Base-by-base conservation (phyloP, 202 grass and related monocot species). In the Carex sylvatica region DNA sequence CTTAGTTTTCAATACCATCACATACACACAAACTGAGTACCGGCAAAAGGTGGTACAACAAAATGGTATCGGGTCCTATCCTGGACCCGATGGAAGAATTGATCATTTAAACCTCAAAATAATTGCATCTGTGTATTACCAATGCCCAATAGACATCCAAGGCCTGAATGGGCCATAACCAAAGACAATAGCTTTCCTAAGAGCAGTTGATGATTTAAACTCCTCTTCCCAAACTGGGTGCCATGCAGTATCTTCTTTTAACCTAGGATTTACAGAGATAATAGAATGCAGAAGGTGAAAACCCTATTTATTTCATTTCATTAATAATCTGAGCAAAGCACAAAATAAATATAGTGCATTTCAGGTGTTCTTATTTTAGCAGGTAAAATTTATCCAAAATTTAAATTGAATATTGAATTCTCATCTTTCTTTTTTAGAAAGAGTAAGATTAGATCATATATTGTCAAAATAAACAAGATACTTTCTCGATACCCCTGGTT, bases 61-160 rank as follows among this genome's bases (percentile, higher is more conserved):
- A 73, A 52, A 74, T 18, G 22, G 46, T 30, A 30, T 4, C 26
- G 42, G 16, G 3, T 3, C 3, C 16, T 3, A 49, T 35, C 26
- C 3, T n/a, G 4, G 59, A 13, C 16, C 26, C 49, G 0, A 55
- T 9, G 2, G 14, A 77, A 55, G 15, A 33, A 36, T 58, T 56
- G 4, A 35, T 59, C 30, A 11, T 19, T 58, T 59, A 58, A 77
- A 56, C 26, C 18, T 35, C 8, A 11, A 36, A 59, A 11, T 53
- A 77, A 16, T 30, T 18, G 13, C n/a, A 74, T 74, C 5, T 58
- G 7, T 77, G 59, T 14, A 79, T 74, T 95, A 98, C 95, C 95
- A 98, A 85, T 98, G 95, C 81, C 65, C 86, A 87, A 98, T 95
- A 63, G 95, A 98, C 95, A 98, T 98, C 95, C 92, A 98, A 80